Conservation (phyloP, 805 yeast species). For the Wickerhamiella vanderwaltii region DNA sequence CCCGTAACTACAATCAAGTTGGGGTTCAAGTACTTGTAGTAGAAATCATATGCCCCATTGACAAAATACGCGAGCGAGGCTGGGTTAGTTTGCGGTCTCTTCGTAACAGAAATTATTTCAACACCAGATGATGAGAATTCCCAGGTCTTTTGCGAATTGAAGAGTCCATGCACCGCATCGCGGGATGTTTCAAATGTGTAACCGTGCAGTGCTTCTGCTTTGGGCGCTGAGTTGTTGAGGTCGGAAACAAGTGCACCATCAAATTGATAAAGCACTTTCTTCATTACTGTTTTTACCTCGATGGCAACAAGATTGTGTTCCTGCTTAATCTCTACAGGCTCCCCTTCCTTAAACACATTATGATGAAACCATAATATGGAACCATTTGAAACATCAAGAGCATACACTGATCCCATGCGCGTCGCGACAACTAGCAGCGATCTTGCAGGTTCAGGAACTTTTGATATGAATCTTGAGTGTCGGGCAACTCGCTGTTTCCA, state of each 20-base stretch:
- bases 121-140: neutral
- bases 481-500: slow-evolving; percentile 1
- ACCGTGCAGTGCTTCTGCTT: neutral
- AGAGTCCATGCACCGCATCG: neutral
- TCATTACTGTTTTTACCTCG: neutral
- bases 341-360: neutral
- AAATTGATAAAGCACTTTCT: neutral
- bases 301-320: neutral
- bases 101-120: neutral
- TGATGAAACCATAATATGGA: neutral
- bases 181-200: neutral
- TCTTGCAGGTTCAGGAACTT: neutral
- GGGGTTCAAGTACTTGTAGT: slow-evolving; percentile 9
- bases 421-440: neutral
- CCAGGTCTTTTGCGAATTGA: neutral
- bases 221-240: neutral
- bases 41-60: neutral
- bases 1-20: neutral
- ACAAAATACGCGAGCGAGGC: neutral
- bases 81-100: neutral
- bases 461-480: neutral
- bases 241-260: neutral
- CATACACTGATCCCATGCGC: slow-evolving; percentile 1
- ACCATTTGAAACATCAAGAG: neutral
- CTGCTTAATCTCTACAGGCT: neutral